phyloP scores from a whole-genome alignment of 2,329 filamentous ascomycete species.

The Ophiognomonia clavigignenti-juglandacearum region DNA sequence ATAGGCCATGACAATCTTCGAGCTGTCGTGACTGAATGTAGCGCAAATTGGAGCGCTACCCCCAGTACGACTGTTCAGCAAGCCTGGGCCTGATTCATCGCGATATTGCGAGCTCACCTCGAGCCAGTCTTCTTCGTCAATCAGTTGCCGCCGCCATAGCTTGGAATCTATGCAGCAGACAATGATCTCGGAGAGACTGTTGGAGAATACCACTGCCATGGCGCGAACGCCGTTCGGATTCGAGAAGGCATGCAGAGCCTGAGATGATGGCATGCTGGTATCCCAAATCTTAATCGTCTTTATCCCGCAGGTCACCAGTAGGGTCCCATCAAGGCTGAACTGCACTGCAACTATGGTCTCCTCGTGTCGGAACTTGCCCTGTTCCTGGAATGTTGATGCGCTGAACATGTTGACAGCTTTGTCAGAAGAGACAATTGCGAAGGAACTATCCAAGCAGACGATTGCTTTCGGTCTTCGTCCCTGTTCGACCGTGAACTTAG shows the following conservation, averaged over 20 bases:
- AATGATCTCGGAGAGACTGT: slow-evolving; percentile 18
- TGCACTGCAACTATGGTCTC: slow-evolving; percentile 21
- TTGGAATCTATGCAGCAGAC: slow-evolving; percentile 21
- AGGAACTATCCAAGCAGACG: slow-evolving; percentile 4
- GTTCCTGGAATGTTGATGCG: slow-evolving; percentile 19
- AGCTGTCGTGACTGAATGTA: slow-evolving; percentile 24
- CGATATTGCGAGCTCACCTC: slow-evolving; percentile 21
- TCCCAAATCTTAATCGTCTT: slow-evolving; percentile 24
- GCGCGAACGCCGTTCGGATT: slow-evolving; percentile 23
- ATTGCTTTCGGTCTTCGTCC: slow-evolving; percentile 15
- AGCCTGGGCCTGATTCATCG: slow-evolving; percentile 21
- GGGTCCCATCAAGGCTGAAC: slow-evolving; percentile 18
- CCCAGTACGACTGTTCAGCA: not conserved
- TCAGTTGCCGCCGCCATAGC: slow-evolving; percentile 11
- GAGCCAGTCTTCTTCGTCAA: slow-evolving; percentile 15
- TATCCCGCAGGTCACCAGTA: slow-evolving; percentile 25
- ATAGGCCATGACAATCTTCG: slow-evolving; percentile 25
- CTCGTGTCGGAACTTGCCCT: slow-evolving; percentile 16
- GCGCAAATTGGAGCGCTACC: slow-evolving; percentile 22
- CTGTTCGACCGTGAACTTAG: slow-evolving; percentile 16
- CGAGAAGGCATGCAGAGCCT: slow-evolving; percentile 18
- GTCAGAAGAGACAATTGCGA: slow-evolving; percentile 14
- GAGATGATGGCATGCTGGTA: slow-evolving; percentile 17
- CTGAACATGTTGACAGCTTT: slow-evolving; percentile 20
- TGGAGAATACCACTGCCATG: slow-evolving; percentile 20